Evolutionary conservation across 768 basidiomycete species (phyloP).

Genomic region (Suillus alpinus): DNA sequence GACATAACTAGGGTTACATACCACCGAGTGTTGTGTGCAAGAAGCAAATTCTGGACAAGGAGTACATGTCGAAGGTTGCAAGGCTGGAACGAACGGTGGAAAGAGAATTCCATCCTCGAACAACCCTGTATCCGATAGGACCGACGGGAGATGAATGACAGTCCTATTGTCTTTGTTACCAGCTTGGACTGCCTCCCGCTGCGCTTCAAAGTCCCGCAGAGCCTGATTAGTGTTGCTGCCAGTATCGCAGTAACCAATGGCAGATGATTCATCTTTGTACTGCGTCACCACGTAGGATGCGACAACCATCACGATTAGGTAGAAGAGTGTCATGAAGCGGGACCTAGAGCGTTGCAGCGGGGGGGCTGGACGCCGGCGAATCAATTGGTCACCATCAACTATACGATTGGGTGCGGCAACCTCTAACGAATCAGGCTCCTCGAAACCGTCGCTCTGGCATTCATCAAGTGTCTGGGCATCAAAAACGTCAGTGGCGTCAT

Average conservation of each 20-base stretch:
- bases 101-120: constrained; percentile 37
- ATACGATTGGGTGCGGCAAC: constrained; percentile 37
- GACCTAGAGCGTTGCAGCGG: constrained; percentile 18
- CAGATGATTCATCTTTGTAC: constrained; percentile 66
- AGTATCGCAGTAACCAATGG: constrained; percentile 75
- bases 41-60: constrained; percentile 69
- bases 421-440: constrained; percentile 21
- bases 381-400: constrained; percentile 29
- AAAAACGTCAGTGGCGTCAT: constrained; percentile 1
- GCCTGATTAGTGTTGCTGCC: constrained; percentile 57
- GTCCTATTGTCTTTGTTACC: constrained; percentile 60
- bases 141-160: constrained; percentile 35
- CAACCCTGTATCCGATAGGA: constrained; percentile 23
- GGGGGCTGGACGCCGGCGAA: constrained; percentile 9
- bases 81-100: constrained; percentile 51
- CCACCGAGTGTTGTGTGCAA: constrained; percentile 54
- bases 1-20: constrained; percentile 68
- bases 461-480: constrained; percentile 13
- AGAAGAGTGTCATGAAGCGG: constrained; percentile 43
- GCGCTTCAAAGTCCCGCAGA: constrained; percentile 47
- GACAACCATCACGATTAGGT: constrained; percentile 34
- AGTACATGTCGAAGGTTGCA: constrained; percentile 63
- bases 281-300: constrained; percentile 35
- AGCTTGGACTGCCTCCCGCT: constrained; percentile 44
- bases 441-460: constrained; percentile 14